Evolutionary conservation across 169 alveolate genomes (phyloP).

Genomic region (Perkinsus marinus): DNA sequence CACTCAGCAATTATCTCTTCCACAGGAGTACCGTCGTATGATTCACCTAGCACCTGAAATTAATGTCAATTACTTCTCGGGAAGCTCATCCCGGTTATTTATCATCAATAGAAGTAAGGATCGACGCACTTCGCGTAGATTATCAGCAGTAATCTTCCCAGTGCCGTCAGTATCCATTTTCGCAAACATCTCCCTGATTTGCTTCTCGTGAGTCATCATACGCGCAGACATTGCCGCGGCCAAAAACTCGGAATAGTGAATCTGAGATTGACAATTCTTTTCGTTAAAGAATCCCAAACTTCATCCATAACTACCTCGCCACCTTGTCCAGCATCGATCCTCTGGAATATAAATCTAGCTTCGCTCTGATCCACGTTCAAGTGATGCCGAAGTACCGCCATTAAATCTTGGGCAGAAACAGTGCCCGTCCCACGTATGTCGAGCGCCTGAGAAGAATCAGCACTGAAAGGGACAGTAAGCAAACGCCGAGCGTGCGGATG

Average conservation of each 20-base stretch:
- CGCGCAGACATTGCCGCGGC: neutral
- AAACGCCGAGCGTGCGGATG: too few species aligned
- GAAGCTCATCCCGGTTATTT: neutral
- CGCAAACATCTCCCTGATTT: neutral
- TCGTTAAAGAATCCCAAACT: neutral
- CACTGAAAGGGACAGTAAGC: too few species aligned
- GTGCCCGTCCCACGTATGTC: neutral
- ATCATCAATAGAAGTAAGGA: neutral
- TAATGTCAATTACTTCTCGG: neutral
- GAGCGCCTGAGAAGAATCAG: neutral
- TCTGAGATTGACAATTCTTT: neutral
- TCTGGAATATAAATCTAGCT: neutral
- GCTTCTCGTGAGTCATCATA: neutral
- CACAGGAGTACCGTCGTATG: neutral
- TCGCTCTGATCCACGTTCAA: neutral
- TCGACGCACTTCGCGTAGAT: neutral
- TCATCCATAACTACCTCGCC: neutral
- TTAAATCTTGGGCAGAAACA: neutral
- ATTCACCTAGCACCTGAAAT: neutral
- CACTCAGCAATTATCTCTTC: neutral
- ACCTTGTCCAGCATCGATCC: neutral
- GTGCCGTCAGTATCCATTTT: neutral
- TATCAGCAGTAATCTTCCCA: neutral
- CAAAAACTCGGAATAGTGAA: neutral
- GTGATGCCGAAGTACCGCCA: neutral